Conservation (phyloP, 2,329 filamentous ascomycete genomes). For the Nigrospora sphaerica region DNA sequence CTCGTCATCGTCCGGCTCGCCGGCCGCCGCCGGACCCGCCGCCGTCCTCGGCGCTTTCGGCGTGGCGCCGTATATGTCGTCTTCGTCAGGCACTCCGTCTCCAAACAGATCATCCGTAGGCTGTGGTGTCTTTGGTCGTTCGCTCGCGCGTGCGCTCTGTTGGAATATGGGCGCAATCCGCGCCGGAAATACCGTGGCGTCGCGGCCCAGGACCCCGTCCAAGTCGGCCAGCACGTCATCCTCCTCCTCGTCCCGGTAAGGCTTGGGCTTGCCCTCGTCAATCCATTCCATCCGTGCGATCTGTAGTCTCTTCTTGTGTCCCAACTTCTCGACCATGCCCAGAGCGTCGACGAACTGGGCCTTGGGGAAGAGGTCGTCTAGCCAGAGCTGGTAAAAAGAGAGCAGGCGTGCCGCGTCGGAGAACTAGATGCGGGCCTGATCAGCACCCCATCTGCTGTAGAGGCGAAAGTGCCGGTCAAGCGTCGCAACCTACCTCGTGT, state of each 20-base stretch:
- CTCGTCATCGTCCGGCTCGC: constrained; percentile 33
- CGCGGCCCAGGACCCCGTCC: constrained; percentile 13
- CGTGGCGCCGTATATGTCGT: constrained; percentile 50
- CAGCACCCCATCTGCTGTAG: background rate
- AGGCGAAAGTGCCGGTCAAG: background rate
- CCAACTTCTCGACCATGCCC: constrained; percentile 84
- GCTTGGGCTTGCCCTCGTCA: constrained; percentile 59
- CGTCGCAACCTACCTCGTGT: constrained; percentile 59
- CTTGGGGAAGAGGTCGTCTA: constrained; percentile 91
- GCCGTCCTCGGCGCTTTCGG: constrained; percentile 23
- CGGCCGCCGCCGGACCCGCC: constrained; percentile 8
- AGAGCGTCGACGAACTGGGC: constrained; percentile 89
- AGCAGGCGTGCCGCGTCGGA: constrained; percentile 75
- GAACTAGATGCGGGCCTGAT: constrained; percentile 46
- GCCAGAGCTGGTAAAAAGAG: constrained; percentile 91
- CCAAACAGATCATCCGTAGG: constrained; percentile 25
- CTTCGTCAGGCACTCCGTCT: constrained; percentile 23
- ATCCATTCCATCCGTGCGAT: constrained; percentile 77
- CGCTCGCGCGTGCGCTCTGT: constrained; percentile 12
- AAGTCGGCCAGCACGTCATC: constrained; percentile 8
- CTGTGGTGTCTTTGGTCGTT: constrained; percentile 23
- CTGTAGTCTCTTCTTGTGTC: constrained; percentile 74
- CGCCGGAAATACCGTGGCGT: constrained; percentile 20
- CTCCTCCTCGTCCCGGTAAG: constrained; percentile 19
- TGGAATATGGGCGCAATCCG: constrained; percentile 31